Evolutionary conservation across 805 yeast species (phyloP), one percentile per base, ranked within the genome.

Genomic region (Candida lessepsii): DNA sequence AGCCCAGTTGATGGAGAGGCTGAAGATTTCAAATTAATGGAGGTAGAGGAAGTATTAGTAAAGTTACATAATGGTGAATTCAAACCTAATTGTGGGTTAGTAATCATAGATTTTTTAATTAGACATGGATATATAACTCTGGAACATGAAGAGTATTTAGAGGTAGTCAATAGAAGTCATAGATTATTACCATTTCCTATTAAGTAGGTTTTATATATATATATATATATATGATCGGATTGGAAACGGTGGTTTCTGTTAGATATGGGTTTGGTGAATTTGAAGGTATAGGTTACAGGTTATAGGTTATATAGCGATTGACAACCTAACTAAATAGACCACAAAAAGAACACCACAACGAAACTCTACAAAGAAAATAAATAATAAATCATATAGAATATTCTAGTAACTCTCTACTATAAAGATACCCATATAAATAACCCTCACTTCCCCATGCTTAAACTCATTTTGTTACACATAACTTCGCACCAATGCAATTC

Each of bases 61-160:
- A 68, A 74, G n/a, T 52, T 91, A 20, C 54, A 54, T 9, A 59
- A 61, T 0, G 79, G 79, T 1, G 79, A 83, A 52, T 93, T 93
- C 67, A 93, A 91, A 60, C 96, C 96, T 19, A 93, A 91, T 53
- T 85, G 96, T 64, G 95, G 83, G 0, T 63, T 80, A 23, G 83
- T 90, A 2, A 68, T 86, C 21, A 70, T 89, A 11, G 97, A 91
- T 52, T 93, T 93, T 53, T 67, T 93, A 40, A 75, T 90, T n/a
- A 78, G 99, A 50, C 90, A 84, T 52, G 96, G 96, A 1, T 56
- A 71, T 24, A 57, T 91, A 9, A 76, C 83, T 0, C 70, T 83
- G 0, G 85, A 79, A 35, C 96, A 89, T 52, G 77, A 79, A 0
- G 72, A 82, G 42, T 87, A 76, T 48, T 36, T 74, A n/a, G 81